phyloP scores from a whole-genome alignment of 2,329 filamentous ascomycete genomes.

The Metarhizium guizhouense region DNA sequence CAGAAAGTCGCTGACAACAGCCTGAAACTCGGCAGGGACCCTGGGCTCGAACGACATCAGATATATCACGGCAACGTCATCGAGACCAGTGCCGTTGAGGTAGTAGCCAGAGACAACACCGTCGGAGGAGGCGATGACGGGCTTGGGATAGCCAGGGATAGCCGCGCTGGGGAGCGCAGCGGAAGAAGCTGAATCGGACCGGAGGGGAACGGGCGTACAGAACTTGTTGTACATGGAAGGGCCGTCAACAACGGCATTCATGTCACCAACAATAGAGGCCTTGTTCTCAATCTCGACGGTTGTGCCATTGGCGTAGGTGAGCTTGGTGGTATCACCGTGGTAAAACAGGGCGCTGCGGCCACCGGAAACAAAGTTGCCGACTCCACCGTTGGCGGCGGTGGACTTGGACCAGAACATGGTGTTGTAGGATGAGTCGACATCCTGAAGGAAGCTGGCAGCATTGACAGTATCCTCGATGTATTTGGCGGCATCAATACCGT shows the following conservation, averaged over 20 bases:
- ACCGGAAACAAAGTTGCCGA: constrained; percentile 22
- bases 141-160: constrained; percentile 19
- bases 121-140: constrained; percentile 17
- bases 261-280: constrained; percentile 19
- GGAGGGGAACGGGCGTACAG: constrained; percentile 14
- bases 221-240: constrained; percentile 24
- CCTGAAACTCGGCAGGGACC: constrained; percentile 24
- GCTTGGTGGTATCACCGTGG: constrained; percentile 22
- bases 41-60: constrained; percentile 17
- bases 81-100: constrained; percentile 23
- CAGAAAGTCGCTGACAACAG: constrained; percentile 24
- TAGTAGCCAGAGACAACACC: constrained; percentile 22
- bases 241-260: constrained; percentile 22
- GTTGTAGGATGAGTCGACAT: constrained; percentile 26
- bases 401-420: constrained; percentile 24
- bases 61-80: constrained; percentile 22
- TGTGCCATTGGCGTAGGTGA: constrained; percentile 29
- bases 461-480: constrained; percentile 14
- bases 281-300: constrained; percentile 19
- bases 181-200: neutral
- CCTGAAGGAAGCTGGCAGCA: constrained; percentile 13
- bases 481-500: constrained; percentile 15
- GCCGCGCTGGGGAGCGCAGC: neutral
- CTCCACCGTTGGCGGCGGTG: constrained; percentile 7
- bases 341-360: constrained; percentile 20